These are phyloP conservation scores for Dipodascopsis uninucleata DNA, from an alignment of 805 yeast genomes.

Conservation along the genomic window DNA sequence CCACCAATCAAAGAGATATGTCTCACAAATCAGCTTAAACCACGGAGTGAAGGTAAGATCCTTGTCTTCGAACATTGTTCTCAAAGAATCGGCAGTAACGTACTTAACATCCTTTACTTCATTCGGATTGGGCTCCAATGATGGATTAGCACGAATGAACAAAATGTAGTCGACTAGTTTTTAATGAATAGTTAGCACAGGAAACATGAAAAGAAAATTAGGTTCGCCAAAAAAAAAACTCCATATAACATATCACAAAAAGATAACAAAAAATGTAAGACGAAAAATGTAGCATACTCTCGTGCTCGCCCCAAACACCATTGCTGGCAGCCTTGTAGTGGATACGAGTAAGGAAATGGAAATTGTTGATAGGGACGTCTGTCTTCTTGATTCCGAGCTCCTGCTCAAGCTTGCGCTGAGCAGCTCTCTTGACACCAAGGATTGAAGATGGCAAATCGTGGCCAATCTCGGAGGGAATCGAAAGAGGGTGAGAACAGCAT, in stretches of 20 bases:
- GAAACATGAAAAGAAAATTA: too few species aligned
- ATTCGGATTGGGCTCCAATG: slow-evolving; percentile 60
- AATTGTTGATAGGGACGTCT: slow-evolving; percentile 59
- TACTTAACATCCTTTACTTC: slow-evolving; percentile 81
- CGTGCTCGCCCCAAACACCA: slow-evolving; percentile 95
- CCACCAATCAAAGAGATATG: slow-evolving; percentile 95
- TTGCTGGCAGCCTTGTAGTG: slow-evolving; percentile 83
- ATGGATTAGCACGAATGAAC: slow-evolving; percentile 58
- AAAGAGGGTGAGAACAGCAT: slow-evolving; percentile 96
- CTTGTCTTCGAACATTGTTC: slow-evolving; percentile 67
- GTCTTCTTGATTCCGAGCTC: slow-evolving; percentile 77
- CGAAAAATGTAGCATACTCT: slow-evolving; percentile 44
- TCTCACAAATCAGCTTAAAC: slow-evolving; percentile 94
- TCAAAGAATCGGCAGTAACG: slow-evolving; percentile 65
- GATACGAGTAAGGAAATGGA: slow-evolving; percentile 84
- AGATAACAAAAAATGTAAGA: too few species aligned
- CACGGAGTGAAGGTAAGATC: slow-evolving; percentile 87
- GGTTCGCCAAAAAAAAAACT: neutral
- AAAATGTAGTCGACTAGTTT: slow-evolving; percentile 81
- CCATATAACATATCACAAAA: too few species aligned
- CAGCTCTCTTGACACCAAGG: slow-evolving; percentile 79
- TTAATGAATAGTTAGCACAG: neutral
- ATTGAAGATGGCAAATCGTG: slow-evolving; percentile 56
- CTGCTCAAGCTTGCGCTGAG: slow-evolving; percentile 86
- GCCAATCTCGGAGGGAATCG: slow-evolving; percentile 79